Conservation (phyloP, 2,329 filamentous ascomycete genomes). For the Xylariaceae sp. region DNA sequence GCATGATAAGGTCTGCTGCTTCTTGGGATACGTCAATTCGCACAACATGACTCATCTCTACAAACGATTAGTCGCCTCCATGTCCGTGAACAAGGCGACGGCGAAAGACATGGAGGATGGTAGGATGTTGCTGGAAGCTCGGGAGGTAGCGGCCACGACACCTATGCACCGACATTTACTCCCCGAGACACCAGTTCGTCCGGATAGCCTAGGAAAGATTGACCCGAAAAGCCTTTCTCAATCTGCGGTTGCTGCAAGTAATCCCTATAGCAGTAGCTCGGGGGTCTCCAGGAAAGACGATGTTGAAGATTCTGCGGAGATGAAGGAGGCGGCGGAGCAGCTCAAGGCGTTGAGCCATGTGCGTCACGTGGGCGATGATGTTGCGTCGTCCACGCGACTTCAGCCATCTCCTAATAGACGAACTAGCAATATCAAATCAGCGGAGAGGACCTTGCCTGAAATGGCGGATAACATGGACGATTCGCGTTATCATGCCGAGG, state of each 20-base stretch:
- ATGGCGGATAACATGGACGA: slow-evolving; percentile 40
- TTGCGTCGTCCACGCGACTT: slow-evolving; percentile 20
- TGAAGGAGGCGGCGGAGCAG: slow-evolving; percentile 64
- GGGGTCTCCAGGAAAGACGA: slow-evolving; percentile 40
- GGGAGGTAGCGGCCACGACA: slow-evolving; percentile 39
- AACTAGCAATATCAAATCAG: slow-evolving; percentile 34
- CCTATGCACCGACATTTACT: slow-evolving; percentile 30
- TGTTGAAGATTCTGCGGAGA: slow-evolving; percentile 60
- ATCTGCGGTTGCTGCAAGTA: slow-evolving; percentile 20
- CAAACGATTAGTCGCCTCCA: slow-evolving; percentile 49
- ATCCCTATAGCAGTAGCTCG: slow-evolving; percentile 27
- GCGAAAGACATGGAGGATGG: slow-evolving; percentile 53
- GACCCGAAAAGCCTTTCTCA: slow-evolving; percentile 28
- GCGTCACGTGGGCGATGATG: slow-evolving; percentile 49
- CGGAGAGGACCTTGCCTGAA: slow-evolving; percentile 40
- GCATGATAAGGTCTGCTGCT: slow-evolving; percentile 62
- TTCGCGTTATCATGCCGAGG: slow-evolving; percentile 32
- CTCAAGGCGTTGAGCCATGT: slow-evolving; percentile 61
- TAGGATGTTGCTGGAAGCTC: slow-evolving; percentile 50
- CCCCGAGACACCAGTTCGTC: slow-evolving; percentile 31
- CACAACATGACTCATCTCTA: slow-evolving; percentile 64
- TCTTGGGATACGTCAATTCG: slow-evolving; percentile 59
- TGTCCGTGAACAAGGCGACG: slow-evolving; percentile 40
- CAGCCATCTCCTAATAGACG: slow-evolving; percentile 25
- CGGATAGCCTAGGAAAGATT: slow-evolving; percentile 23